Conservation (phyloP, 2,329 filamentous ascomycete genomes). For the Aspergillus amoenus region DNA sequence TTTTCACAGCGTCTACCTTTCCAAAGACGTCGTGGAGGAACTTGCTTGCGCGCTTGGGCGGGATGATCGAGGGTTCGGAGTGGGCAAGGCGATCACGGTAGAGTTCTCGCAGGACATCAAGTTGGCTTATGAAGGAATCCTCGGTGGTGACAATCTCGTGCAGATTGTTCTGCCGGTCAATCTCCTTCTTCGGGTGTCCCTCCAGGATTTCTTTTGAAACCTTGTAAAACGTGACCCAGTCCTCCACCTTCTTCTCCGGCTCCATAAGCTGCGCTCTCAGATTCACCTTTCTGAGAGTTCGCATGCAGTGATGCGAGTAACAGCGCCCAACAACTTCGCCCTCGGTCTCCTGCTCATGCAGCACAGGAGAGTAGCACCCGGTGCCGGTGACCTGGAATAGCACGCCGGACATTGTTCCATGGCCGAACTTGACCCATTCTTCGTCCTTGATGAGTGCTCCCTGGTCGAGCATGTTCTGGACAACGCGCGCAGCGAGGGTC, state of each 20-base stretch:
- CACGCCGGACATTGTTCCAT: slow-evolving; percentile 79
- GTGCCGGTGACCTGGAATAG: slow-evolving; percentile 88
- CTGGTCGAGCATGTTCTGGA: slow-evolving; percentile 75
- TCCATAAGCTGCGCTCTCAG: slow-evolving; percentile 71
- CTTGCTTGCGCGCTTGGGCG: slow-evolving; percentile 71
- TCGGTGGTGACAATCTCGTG: slow-evolving; percentile 95
- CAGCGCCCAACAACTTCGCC: slow-evolving; percentile 68
- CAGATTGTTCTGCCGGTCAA: slow-evolving; percentile 88
- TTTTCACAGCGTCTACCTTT: slow-evolving; percentile 81
- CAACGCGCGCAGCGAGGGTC: slow-evolving; percentile 73
- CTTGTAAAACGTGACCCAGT: slow-evolving; percentile 89
- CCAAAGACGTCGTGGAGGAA: slow-evolving; percentile 88
- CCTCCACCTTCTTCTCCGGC: slow-evolving; percentile 67
- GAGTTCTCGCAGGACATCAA: slow-evolving; percentile 79
- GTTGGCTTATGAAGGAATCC: slow-evolving; percentile 83
- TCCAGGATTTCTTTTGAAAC: slow-evolving; percentile 75
- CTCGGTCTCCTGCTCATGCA: slow-evolving; percentile 65
- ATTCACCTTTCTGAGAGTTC: slow-evolving; percentile 93
- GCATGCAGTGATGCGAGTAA: slow-evolving; percentile 90
- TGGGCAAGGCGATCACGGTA: slow-evolving; percentile 78
- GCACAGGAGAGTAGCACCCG: slow-evolving; percentile 83
- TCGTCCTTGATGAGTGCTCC: slow-evolving; percentile 82
- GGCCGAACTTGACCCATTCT: slow-evolving; percentile 94
- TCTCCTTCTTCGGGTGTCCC: slow-evolving; percentile 74
- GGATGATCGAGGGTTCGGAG: slow-evolving; percentile 76